Conservation (phyloP, 2,329 filamentous ascomycete genomes). For the Seiridium unicorne region DNA sequence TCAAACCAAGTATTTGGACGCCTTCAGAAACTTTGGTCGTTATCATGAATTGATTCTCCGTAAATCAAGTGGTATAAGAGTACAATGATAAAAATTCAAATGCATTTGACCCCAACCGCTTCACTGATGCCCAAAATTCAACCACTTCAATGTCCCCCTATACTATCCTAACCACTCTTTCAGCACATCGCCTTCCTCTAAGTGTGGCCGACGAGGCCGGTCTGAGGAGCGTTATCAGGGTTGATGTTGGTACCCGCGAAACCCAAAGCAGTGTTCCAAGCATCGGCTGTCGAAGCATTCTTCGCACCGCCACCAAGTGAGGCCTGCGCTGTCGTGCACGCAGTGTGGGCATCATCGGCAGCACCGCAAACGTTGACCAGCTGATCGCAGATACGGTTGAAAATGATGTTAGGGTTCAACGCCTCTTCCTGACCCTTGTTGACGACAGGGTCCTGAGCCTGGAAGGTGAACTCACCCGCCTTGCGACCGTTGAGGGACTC, state of each 20-base stretch:
- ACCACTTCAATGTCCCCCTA: neutral
- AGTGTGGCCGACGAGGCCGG: slow-evolving; percentile 34
- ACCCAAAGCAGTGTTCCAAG: slow-evolving; percentile 39
- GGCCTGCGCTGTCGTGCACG: slow-evolving; percentile 50
- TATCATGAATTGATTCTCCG: slow-evolving; percentile 5
- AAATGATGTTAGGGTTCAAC: slow-evolving; percentile 72
- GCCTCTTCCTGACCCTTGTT: slow-evolving; percentile 64
- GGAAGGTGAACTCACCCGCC: slow-evolving; percentile 64
- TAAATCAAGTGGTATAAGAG: neutral
- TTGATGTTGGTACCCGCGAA: slow-evolving; percentile 37
- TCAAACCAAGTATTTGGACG: too few species aligned
- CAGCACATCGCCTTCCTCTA: slow-evolving; percentile 13
- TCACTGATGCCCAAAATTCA: neutral
- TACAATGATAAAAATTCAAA: neutral
- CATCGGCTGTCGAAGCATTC: slow-evolving; percentile 34
- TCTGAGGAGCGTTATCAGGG: slow-evolving; percentile 35
- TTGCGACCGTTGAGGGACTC: slow-evolving; percentile 56
- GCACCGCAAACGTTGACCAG: slow-evolving; percentile 65
- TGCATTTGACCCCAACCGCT: neutral
- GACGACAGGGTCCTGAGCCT: slow-evolving; percentile 60
- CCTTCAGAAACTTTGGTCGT: neutral
- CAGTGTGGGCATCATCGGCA: slow-evolving; percentile 55
- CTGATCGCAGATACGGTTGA: slow-evolving; percentile 70
- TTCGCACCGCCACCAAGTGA: slow-evolving; percentile 28
- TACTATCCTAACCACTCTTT: neutral